These are phyloP conservation scores for Penicillium occitanis DNA, from an alignment of 2,329 filamentous ascomycete genomes.

Conservation along the genomic window DNA sequence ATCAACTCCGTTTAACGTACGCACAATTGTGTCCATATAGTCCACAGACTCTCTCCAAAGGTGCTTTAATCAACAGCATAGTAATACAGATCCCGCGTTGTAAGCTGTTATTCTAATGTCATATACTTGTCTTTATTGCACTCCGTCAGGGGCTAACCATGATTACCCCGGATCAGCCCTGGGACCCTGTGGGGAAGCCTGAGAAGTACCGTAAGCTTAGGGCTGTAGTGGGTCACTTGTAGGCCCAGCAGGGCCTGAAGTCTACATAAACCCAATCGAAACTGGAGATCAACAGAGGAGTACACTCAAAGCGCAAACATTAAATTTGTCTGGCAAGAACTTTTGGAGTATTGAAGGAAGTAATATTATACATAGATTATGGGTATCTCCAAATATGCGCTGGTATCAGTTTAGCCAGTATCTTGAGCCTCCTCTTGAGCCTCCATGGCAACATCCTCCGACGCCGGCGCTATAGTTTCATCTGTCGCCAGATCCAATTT, in stretches of 20 bases:
- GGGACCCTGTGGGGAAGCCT: background rate
- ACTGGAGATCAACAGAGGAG: background rate
- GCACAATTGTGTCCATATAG: background rate
- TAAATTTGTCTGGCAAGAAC: background rate
- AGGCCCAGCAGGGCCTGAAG: no score
- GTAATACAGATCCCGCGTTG: background rate
- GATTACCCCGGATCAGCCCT: background rate
- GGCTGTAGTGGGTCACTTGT: background rate
- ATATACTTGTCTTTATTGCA: background rate
- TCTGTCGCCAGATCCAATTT: slow-evolving; percentile 10
- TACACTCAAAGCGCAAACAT: no score
- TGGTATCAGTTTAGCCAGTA: background rate
- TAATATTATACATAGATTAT: background rate
- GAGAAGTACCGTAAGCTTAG: background rate
- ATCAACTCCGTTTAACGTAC: background rate
- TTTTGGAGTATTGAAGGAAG: background rate
- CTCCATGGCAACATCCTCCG: slow-evolving; percentile 2
- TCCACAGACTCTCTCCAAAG: background rate
- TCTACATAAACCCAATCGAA: background rate
- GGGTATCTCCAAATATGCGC: background rate
- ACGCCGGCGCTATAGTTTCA: background rate
- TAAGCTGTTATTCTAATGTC: background rate
- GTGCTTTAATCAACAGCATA: background rate
- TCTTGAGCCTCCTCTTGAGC: slow-evolving; percentile 1
- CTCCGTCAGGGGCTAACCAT: background rate